Base-by-base conservation (phyloP, 148 eudicot genomes). In the Cornus suecica region DNA sequence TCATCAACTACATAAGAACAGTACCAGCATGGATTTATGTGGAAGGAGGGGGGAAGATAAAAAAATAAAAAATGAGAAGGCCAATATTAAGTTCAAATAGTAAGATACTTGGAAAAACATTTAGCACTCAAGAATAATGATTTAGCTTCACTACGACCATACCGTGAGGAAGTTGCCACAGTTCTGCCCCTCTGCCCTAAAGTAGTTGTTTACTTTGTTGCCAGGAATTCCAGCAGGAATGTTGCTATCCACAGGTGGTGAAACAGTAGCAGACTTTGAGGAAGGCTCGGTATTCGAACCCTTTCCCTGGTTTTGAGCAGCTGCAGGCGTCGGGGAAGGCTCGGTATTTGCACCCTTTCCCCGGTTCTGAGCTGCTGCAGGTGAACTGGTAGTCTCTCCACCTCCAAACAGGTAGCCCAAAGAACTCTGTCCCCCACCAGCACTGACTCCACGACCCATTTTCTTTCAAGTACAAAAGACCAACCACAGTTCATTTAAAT, bases 371-470 rank as follows among this genome's bases (percentile, higher is more conserved):
- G 68, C 65, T 72, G 83, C 41, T 25, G n/a, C 42, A 71, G 80
- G 63, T 48, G 31, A 61, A n/a, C 15, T 68, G 18, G 80, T 13
- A 64, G 74, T 23, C 74, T 82, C 82, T 75, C 82, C 85, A 14
- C 76, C 31, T 42, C 85, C 85, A 56, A 82, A 82, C 66, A 82
- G 80, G 74, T 82, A 82, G 2, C 85, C 85, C 74, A 82, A 70
- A 30, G 85, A 82, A 67, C 85, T 82, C 63, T 82, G 82, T 5
- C 85, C 85, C 41, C 85, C 85, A 34, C 85, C 85, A 56, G 82
- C 82, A 25, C 85, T 82, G 23, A 78, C 85, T 75, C 85, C 85
- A 32, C 85, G 79, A 28, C 85, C 82, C 85, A 82, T 78, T 71
- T 70, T 79, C 65, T 65, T 28, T 30, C 60, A 20, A 3, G 42